Evolutionary conservation across 1,284 basidiomycete genomes (phyloP), one percentile per base, ranked within the genome.

Genomic region (Moesziomyces sp.): DNA sequence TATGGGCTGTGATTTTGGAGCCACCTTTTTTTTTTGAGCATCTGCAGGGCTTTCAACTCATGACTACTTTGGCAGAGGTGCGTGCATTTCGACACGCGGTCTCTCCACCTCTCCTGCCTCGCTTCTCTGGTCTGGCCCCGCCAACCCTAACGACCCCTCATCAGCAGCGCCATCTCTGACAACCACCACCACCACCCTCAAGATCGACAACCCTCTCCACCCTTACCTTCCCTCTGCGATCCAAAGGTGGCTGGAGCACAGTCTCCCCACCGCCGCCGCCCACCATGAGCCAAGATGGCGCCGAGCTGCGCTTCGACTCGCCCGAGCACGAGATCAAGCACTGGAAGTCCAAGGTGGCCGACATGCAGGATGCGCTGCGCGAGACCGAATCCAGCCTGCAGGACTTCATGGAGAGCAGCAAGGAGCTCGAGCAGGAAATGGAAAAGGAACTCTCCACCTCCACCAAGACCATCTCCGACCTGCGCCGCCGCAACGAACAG

Each of bases 391-490:
- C 64, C 11, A 75, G 67, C 19, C 65, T 83, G 13, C 70, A 78
- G 43, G 82, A 83, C 51, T 83, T 81, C 45, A 75, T 77, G 79
- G 78, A 83, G 44, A 63, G 59, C 45, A 74, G 68, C 68, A 82
- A 82, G 57, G 81, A 82, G 53, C 75, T 83, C 53, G 82, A 83
- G 55, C 59, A 56, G 10, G 82, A 83, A 55, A 77, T 83, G 76
- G 82, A 83, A 43, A 76, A 71, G 55, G 82, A 83, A 28, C 63
- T 83, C 54, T 46, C 65, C 45, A 44, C 64, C 24, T 72, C 71
- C 21, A 68, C 58, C 52, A 66, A 67, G 55, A 72, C 70, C 46
- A 71, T 70, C 23, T 60, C 68, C 4, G 77, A 77, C 33, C 64
- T 79, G 14, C 66, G 66, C 26, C 58, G 68, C 33, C 72, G 73